Conservation (phyloP, 2,329 filamentous ascomycete genomes). For the Colletotrichum filicis region DNA sequence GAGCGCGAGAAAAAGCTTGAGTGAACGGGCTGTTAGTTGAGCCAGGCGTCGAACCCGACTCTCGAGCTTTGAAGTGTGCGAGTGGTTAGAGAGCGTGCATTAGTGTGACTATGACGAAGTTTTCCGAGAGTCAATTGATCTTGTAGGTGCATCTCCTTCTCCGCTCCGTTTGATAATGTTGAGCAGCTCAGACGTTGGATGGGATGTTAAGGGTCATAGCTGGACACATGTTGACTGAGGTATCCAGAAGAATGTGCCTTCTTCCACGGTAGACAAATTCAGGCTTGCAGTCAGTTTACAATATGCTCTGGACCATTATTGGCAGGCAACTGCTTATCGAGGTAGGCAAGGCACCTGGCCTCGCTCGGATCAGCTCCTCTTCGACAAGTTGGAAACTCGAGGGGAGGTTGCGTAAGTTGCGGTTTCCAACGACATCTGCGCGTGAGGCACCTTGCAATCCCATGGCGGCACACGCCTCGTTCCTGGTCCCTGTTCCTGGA, state of each 20-base stretch:
- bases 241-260: neutral
- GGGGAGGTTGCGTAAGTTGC: neutral
- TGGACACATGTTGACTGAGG: neutral
- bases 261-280: neutral
- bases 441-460: constrained; percentile 4
- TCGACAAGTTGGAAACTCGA: neutral
- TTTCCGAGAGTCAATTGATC: constrained; percentile 13
- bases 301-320: neutral
- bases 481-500: constrained; percentile 9
- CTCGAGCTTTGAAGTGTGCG: neutral
- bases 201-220: neutral
- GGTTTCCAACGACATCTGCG: neutral
- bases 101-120: neutral
- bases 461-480: constrained; percentile 25
- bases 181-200: constrained; percentile 1
- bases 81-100: neutral
- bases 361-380: neutral
- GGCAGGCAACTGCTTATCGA: neutral
- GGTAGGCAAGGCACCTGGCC: neutral
- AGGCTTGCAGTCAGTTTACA: too few species aligned
- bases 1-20: neutral
- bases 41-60: neutral
- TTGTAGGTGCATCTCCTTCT: neutral
- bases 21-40: neutral
- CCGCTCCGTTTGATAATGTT: neutral